Percentiles rank a stretch among this genome's conserved stretches.
phyloP scores from a whole-genome alignment of 1,139 yeast species.

The Yarrowia galli region DNA sequence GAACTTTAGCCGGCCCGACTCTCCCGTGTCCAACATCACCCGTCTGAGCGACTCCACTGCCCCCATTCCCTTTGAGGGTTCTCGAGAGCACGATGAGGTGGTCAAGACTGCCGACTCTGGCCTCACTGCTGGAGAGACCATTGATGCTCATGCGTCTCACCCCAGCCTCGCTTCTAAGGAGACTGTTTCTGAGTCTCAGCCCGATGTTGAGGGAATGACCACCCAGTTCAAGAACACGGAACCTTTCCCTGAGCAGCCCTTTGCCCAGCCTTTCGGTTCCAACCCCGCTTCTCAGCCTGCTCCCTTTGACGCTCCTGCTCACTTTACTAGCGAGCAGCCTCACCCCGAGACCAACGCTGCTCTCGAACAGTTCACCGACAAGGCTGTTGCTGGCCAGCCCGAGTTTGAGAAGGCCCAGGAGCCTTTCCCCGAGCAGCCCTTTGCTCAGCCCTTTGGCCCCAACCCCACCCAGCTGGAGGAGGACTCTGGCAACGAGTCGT shows the following conservation, averaged over 20 bases:
- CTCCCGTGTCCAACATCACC: slow-evolving; percentile 50
- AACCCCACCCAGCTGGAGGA: slow-evolving; percentile 31
- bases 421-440: slow-evolving; percentile 31
- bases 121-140: not conserved
- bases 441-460: slow-evolving; percentile 26
- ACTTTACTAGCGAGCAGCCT: slow-evolving; percentile 26
- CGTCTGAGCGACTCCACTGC: slow-evolving; percentile 38
- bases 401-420: slow-evolving; percentile 23
- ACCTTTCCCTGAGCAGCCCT: slow-evolving; percentile 21
- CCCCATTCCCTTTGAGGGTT: slow-evolving; percentile 36
- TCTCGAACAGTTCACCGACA: slow-evolving; percentile 26
- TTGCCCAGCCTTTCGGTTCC: slow-evolving; percentile 14
- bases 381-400: slow-evolving; percentile 7
- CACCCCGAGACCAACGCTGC: slow-evolving; percentile 36
- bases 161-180: slow-evolving; percentile 18
- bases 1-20: slow-evolving; percentile 67
- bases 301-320: slow-evolving; percentile 17
- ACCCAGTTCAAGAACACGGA: slow-evolving; percentile 26
- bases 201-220: slow-evolving; percentile 16
- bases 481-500: slow-evolving; percentile 44
- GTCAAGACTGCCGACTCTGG: slow-evolving; percentile 20
- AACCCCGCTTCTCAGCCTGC: slow-evolving; percentile 34
- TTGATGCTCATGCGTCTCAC: too few species aligned
- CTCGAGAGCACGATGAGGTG: slow-evolving; percentile 35
- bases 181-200: slow-evolving; percentile 14